These are phyloP conservation scores for Podospora tetraspora DNA, from an alignment of 495 filamentous ascomycete species.

Conservation along the genomic window DNA sequence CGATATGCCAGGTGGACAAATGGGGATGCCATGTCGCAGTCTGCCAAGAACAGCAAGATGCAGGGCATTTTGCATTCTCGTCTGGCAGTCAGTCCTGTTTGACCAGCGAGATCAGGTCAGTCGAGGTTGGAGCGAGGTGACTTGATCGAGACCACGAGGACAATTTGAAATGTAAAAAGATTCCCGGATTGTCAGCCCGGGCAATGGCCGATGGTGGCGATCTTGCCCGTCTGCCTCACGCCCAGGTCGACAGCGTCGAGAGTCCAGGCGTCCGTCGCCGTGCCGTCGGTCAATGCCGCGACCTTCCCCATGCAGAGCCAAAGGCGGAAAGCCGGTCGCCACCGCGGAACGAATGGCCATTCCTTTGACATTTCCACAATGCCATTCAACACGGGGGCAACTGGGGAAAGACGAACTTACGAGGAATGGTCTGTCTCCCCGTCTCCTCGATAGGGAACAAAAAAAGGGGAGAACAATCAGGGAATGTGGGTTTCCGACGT, in stretches of 20 bases:
- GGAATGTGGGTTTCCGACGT: not conserved
- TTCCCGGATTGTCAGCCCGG: not conserved
- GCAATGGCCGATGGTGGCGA: not conserved
- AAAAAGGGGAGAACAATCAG: not conserved
- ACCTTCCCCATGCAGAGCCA: not conserved
- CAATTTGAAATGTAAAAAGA: not conserved
- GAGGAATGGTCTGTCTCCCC: not conserved
- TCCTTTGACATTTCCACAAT: not conserved
- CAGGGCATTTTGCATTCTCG: not conserved
- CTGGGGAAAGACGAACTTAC: too few species aligned
- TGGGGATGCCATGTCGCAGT: not conserved
- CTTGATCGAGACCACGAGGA: not conserved
- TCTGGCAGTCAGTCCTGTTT: not conserved
- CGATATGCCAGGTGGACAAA: not conserved
- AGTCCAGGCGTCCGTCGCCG: not conserved
- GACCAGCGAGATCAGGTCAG: not conserved
- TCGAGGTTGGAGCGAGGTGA: not conserved
- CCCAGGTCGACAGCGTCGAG: not conserved
- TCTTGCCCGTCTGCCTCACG: not conserved
- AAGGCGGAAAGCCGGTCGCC: not conserved
- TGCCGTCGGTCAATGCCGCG: not conserved
- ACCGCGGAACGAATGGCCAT: not conserved
- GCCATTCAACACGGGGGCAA: not conserved
- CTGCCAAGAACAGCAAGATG: not conserved
- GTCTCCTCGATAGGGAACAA: not conserved